Base-by-base conservation (phyloP, 2,329 filamentous ascomycete species). In the Colletotrichum abscissum region DNA sequence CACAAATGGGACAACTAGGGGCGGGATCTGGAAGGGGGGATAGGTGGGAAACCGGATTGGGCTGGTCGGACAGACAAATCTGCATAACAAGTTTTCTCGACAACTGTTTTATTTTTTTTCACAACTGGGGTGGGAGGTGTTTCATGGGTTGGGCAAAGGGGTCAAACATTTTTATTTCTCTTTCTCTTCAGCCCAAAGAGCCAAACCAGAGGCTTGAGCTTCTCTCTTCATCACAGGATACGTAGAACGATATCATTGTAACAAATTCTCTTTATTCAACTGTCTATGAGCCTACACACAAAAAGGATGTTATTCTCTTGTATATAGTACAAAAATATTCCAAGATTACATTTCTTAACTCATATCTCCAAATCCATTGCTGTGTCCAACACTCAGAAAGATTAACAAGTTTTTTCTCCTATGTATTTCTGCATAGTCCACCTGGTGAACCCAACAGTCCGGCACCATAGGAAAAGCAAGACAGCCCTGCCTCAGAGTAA, bases 231-330 rank as follows among this genome's bases (percentile, higher is more conserved):
- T 19, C 60, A 70, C 33, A 57, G 57, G 68, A 63, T 63, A 62
- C 68, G 72, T 67, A 72, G 72, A 74, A 67, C 72, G 68, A 55
- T 38, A 67, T 74, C 63, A 74, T 67, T 72, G 72, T 72, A 74
- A 22, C 60, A 69, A 59, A 24, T 16, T 62, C 22, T 30, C 22
- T 14, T 24, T 24, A 16, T 52, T 24, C n/a, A 7, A 24, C 4
- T 12, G 22, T 28, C 5, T 26, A 6, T 12, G 24, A 14, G 16
- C 19, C 19, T 3, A 33, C n/a, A 22, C 28, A n/a, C 8, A 3
- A 12, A 49, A 28, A 16, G 16, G 16, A 7, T 22, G 24, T 7
- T 7, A 19, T 49, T 49, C 16, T 49, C 42, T 49, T 49, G 42
- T 49, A 49, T n/a, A n/a, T n/a, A 19, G 42, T 49, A 49, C 19